Evolutionary conservation across 805 yeast genomes (phyloP).

Genomic region (Starmerella stigmatis): DNA sequence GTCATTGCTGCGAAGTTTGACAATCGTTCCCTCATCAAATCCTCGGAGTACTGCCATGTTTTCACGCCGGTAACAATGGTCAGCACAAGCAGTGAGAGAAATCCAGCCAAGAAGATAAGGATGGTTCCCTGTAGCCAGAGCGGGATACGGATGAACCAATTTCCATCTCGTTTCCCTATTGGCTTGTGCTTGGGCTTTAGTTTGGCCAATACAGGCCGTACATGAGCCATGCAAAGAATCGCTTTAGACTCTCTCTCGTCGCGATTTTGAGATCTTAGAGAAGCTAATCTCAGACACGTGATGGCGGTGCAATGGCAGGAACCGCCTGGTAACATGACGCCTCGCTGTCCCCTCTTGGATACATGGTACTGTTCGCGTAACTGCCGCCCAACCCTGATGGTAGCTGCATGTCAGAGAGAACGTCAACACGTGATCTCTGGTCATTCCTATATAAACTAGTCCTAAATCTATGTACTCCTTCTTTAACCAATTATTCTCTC

Average conservation of each 20-base stretch:
- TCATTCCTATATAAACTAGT: too few relatives aligned
- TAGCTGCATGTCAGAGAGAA: too few relatives aligned
- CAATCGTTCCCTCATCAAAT: constrained; percentile 16
- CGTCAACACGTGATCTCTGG: too few relatives aligned
- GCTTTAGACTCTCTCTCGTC: background rate
- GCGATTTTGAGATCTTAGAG: background rate
- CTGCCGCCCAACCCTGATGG: too few relatives aligned
- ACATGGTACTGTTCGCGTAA: too few relatives aligned
- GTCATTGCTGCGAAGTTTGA: constrained; percentile 20
- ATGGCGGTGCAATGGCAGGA: background rate
- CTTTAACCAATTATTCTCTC: too few relatives aligned
- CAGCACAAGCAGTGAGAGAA: constrained; percentile 17
- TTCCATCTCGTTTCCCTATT: constrained; percentile 6
- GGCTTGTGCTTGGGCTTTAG: constrained; percentile 10
- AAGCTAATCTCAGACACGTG: background rate
- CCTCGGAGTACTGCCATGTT: constrained; percentile 19
- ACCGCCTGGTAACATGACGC: too few relatives aligned
- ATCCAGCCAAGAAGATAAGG: constrained; percentile 17
- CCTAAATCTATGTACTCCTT: too few relatives aligned
- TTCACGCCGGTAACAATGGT: constrained; percentile 15
- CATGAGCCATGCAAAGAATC: constrained; percentile 2
- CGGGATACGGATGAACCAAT: constrained; percentile 21
- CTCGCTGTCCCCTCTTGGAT: too few relatives aligned
- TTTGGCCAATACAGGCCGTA: constrained; percentile 4
- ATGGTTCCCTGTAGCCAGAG: constrained; percentile 22